Evolutionary conservation across 2,329 filamentous ascomycete species (phyloP).

Genomic region (Calonectria pauciramosa): DNA sequence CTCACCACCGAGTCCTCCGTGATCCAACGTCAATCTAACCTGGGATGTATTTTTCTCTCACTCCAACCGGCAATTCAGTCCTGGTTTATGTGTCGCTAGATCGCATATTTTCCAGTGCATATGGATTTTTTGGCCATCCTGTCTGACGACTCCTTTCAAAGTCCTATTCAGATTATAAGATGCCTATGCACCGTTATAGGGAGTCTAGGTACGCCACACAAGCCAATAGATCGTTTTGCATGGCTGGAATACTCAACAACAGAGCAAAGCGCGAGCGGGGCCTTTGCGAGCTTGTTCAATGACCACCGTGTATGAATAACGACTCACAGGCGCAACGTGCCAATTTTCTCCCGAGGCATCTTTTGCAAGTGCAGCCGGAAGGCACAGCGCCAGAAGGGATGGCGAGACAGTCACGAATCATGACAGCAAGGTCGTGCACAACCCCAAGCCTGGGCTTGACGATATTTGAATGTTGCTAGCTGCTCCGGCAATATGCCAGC

Average conservation of each 20-base stretch:
- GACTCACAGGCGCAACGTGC: background rate
- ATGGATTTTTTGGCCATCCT: background rate
- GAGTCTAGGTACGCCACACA: background rate
- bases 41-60: background rate
- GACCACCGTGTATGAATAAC: background rate
- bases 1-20: slow-evolving; percentile 7
- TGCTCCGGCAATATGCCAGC: background rate
- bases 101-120: too few relatives aligned
- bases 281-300: background rate
- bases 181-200: background rate
- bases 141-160: background rate
- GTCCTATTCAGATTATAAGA: background rate
- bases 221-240: background rate
- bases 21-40: background rate
- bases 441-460: background rate
- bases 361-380: background rate
- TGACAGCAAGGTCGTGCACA: background rate
- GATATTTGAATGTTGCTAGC: too few relatives aligned
- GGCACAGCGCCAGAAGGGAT: background rate
- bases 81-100: background rate
- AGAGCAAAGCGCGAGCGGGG: background rate
- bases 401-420: background rate
- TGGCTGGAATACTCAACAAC: background rate
- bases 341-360: background rate
- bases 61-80: background rate